phyloP scores from a whole-genome alignment of 768 basidiomycete species.

The Krasilnikovozyma curviuscula region DNA sequence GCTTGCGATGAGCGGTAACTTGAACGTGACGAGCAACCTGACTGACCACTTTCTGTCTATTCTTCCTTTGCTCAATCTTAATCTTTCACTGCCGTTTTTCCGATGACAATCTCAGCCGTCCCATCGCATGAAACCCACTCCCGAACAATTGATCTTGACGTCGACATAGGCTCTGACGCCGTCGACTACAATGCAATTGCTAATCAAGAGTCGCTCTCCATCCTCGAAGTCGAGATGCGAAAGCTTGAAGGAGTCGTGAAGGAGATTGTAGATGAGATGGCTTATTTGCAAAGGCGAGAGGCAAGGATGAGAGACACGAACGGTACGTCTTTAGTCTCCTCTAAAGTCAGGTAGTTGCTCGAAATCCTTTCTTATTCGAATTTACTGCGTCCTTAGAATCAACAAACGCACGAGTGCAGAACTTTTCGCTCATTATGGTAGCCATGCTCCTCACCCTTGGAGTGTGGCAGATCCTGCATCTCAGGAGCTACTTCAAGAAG shows the following conservation, averaged over 20 bases:
- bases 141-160: constrained; percentile 72
- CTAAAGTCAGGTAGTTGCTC: not conserved
- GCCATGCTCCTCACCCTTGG: constrained; percentile 58
- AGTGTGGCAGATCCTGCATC: constrained; percentile 83
- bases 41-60: not conserved
- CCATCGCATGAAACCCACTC: constrained; percentile 34
- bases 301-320: constrained; percentile 74
- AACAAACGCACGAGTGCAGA: constrained; percentile 75
- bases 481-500: constrained; percentile 86
- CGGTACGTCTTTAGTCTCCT: constrained; percentile 30
- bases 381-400: constrained; percentile 39
- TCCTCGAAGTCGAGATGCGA: constrained; percentile 93
- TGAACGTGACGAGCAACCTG: not conserved
- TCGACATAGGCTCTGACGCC: constrained; percentile 95
- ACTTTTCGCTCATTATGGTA: constrained; percentile 78
- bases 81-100: not conserved
- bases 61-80: not conserved
- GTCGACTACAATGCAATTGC: constrained; percentile 99
- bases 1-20: not conserved
- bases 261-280: constrained; percentile 84
- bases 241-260: constrained; percentile 88
- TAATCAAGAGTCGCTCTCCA: constrained; percentile 88
- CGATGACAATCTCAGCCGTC: constrained; percentile 27
- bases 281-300: constrained; percentile 77
- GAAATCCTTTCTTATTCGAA: not conserved